phyloP scores from a whole-genome alignment of 192 early-diverging fungal species.

The Allomyces arbusculus region DNA sequence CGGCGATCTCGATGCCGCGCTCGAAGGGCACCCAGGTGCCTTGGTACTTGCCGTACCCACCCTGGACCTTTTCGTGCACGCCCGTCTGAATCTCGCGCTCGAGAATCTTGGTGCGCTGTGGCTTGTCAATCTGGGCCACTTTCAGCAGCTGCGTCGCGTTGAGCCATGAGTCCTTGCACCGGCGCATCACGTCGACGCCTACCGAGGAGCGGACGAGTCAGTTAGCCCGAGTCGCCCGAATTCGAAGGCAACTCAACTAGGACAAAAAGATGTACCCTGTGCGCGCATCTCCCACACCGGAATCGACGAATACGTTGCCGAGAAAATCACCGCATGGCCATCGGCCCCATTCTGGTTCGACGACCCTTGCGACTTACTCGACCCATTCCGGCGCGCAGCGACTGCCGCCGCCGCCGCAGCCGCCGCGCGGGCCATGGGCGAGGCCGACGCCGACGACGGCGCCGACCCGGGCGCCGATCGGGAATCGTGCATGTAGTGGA shows the following conservation, averaged over 20 bases:
- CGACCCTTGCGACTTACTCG: too few relatives aligned
- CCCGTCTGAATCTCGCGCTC: conserved; percentile 77
- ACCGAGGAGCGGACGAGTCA: background rate
- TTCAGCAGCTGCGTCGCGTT: conserved; percentile 98
- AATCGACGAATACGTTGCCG: background rate
- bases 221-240: background rate
- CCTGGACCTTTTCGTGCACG: conserved; percentile 88
- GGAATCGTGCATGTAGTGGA: too few relatives aligned
- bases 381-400: too few relatives aligned
- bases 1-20: conserved; percentile 57
- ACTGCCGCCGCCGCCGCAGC: too few relatives aligned
- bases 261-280: background rate
- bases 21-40: conserved; percentile 82
- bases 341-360: too few relatives aligned
- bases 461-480: too few relatives aligned
- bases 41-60: conserved; percentile 97
- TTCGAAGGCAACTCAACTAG: background rate
- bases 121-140: conserved; percentile 86
- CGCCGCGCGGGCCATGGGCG: too few relatives aligned
- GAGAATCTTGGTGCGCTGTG: conserved; percentile 74
- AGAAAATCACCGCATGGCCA: background rate
- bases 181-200: background rate
- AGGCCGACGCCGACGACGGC: too few relatives aligned
- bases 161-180: conserved; percentile 52
- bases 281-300: background rate